These are phyloP conservation scores for Blastobotrys petasosporus DNA, from an alignment of 1,139 yeast genomes.

Conservation along the genomic window DNA sequence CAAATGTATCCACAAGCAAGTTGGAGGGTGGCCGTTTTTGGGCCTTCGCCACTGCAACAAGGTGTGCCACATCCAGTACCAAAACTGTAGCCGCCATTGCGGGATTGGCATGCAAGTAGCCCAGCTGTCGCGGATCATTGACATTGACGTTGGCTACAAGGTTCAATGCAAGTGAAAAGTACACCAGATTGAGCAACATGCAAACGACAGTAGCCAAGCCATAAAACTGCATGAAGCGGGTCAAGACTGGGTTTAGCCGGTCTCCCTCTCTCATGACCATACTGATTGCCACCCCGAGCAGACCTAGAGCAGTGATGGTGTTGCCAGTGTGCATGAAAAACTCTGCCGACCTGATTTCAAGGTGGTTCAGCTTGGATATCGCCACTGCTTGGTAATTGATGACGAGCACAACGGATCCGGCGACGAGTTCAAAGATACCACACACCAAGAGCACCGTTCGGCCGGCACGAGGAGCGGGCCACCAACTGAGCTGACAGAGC, in stretches of 20 bases:
- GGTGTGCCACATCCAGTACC: conserved; percentile 19
- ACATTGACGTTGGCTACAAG: not conserved
- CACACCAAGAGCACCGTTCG: conserved; percentile 24
- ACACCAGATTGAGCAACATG: conserved; percentile 20
- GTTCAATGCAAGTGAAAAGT: conserved; percentile 20
- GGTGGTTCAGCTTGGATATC: not conserved
- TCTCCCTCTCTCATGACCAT: conserved; percentile 24
- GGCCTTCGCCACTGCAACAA: conserved; percentile 21
- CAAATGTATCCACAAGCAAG: conserved; percentile 36
- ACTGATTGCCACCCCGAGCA: conserved; percentile 26
- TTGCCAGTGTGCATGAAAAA: conserved; percentile 23
- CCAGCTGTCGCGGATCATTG: not conserved
- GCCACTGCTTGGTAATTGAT: conserved; percentile 11
- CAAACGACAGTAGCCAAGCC: conserved; percentile 17
- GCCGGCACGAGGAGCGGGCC: conserved; percentile 24
- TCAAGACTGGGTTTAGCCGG: conserved; percentile 23
- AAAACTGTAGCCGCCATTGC: conserved; percentile 24
- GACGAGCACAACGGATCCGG: conserved; percentile 17
- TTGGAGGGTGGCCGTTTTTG: conserved; percentile 27
- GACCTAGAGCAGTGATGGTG: conserved; percentile 19
- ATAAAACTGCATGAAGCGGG: conserved; percentile 22
- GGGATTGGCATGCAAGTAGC: conserved; percentile 22
- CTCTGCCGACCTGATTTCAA: conserved; percentile 7
- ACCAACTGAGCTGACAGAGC: conserved; percentile 21
- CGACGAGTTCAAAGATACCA: conserved; percentile 25